phyloP scores from a whole-genome alignment of 148 eudicot genomes.

The Camellia sinensis region DNA sequence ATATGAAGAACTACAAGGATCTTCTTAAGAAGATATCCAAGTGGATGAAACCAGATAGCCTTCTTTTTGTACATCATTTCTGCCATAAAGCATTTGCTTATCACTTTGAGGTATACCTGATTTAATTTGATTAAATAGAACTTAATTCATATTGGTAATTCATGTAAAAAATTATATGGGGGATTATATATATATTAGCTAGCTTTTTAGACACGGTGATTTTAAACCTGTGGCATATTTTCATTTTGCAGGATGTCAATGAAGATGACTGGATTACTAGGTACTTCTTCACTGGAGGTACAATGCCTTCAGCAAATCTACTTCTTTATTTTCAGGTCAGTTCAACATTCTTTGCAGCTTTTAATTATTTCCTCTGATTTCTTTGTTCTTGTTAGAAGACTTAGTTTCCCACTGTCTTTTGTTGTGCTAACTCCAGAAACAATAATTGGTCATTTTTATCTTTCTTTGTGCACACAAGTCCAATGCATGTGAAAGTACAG shows the following conservation, averaged over 20 bases:
- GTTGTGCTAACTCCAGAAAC: background rate
- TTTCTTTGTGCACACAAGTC: no score
- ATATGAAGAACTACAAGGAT: conserved; percentile 88
- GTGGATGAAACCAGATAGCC: conserved; percentile 82
- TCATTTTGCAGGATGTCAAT: conserved; percentile 57
- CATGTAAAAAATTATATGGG: background rate
- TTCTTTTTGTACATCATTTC: conserved; percentile 89
- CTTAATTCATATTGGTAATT: background rate
- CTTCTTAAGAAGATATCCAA: conserved; percentile 86
- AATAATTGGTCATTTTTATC: background rate
- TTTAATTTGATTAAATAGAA: conserved; percentile 2
- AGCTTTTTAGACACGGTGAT: background rate
- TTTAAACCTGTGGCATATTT: background rate
- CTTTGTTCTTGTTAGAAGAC: background rate
- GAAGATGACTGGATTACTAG: conserved; percentile 95
- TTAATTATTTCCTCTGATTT: background rate
- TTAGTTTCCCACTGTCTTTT: background rate
- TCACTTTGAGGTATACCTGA: conserved; percentile 72
- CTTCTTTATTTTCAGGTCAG: conserved; percentile 93
- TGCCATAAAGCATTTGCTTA: conserved; percentile 94
- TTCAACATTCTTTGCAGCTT: background rate
- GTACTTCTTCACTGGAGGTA: conserved; percentile 89
- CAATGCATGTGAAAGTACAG: background rate
- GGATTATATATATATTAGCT: background rate
- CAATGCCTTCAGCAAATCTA: conserved; percentile 92